Evolutionary conservation across 208 protist species (phyloP).

Genomic region (Leishmania major): DNA sequence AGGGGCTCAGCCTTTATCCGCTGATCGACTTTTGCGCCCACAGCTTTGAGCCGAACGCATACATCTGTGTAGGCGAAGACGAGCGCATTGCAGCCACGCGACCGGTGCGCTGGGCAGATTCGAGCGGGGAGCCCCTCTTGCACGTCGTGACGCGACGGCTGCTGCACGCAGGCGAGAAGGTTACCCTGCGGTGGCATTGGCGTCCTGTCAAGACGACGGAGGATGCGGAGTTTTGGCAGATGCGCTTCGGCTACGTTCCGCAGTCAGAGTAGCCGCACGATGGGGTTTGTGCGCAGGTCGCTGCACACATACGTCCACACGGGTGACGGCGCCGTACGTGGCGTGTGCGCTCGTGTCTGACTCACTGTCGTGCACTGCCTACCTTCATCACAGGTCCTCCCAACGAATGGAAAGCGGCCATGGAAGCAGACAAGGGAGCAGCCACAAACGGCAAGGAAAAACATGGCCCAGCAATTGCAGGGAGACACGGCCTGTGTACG

Average conservation of each 20-base stretch:
- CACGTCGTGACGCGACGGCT: slow-evolving; percentile 55
- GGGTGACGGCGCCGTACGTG: background rate
- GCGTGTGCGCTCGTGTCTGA: background rate
- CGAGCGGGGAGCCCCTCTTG: slow-evolving; percentile 45
- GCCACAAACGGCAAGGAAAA: background rate
- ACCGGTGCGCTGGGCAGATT: slow-evolving; percentile 29
- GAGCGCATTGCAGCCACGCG: background rate
- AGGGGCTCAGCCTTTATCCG: slow-evolving; percentile 66
- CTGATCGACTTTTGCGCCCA: slow-evolving; percentile 86
- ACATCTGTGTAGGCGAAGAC: slow-evolving; percentile 20
- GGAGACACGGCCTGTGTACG: background rate
- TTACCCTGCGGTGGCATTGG: slow-evolving; percentile 67
- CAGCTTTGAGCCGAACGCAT: slow-evolving; percentile 63
- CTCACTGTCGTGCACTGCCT: background rate
- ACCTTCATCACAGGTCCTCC: background rate
- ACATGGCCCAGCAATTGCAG: background rate
- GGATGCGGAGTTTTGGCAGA: slow-evolving; percentile 78
- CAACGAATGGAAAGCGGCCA: background rate
- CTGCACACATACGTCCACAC: background rate
- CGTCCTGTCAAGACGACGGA: slow-evolving; percentile 42
- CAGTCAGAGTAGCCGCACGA: background rate
- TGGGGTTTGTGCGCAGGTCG: background rate
- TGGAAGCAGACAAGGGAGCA: background rate
- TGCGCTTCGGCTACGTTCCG: slow-evolving; percentile 83
- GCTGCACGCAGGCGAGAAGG: slow-evolving; percentile 46